Evolutionary conservation across 1,139 yeast species (phyloP).

Genomic region (Saccharomyces hybrid): DNA sequence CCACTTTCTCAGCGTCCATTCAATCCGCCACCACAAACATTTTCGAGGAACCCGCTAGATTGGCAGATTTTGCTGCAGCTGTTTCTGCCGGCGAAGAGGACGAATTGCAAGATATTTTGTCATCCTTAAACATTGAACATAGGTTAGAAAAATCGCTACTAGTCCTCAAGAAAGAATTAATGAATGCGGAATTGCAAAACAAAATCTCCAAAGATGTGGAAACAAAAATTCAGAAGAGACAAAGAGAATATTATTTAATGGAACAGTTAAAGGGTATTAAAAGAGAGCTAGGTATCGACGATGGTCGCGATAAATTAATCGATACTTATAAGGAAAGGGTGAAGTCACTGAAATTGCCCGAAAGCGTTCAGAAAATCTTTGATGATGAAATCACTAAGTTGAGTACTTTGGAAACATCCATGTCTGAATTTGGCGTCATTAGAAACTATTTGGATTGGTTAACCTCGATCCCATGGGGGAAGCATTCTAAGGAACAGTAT

Average conservation of each 20-base stretch:
- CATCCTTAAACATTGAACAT: conserved; percentile 61
- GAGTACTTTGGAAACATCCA: conserved; percentile 58
- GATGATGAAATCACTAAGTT: conserved; percentile 79
- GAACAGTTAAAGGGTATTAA: conserved; percentile 72
- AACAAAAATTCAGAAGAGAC: conserved; percentile 57
- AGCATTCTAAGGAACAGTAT: conserved; percentile 70
- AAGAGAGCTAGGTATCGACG: conserved; percentile 83
- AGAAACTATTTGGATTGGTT: conserved; percentile 91
- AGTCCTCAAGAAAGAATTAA: conserved; percentile 72
- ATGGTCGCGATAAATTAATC: conserved; percentile 74
- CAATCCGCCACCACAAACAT: conserved; percentile 58
- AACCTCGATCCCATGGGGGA: conserved; percentile 93
- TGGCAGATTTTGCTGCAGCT: conserved; percentile 75
- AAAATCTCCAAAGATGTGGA: conserved; percentile 62
- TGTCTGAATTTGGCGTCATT: conserved; percentile 82
- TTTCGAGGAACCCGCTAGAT: conserved; percentile 63
- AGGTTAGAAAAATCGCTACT: conserved; percentile 72
- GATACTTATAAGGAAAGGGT: conserved; percentile 75
- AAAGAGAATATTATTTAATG: conserved; percentile 56
- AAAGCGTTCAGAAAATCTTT: conserved; percentile 74
- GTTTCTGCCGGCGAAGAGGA: conserved; percentile 62
- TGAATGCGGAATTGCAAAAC: conserved; percentile 58
- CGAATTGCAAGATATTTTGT: conserved; percentile 64
- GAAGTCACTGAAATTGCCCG: conserved; percentile 65
- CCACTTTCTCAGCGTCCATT: conserved; percentile 63